Conservation (phyloP, 768 basidiomycete species). For the Pholiota conissans region DNA sequence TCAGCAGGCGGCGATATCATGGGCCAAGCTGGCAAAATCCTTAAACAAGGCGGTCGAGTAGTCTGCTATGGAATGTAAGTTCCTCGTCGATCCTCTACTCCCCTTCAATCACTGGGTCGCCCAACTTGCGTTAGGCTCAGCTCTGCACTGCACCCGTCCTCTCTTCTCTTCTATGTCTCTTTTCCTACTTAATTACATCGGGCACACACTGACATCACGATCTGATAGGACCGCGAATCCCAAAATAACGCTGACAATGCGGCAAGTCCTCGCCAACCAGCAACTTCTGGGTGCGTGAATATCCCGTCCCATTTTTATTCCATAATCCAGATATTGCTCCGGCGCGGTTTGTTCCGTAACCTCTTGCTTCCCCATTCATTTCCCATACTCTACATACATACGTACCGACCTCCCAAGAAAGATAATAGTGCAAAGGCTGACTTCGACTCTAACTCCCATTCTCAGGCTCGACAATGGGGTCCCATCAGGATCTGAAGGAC, state of each 20-base stretch:
- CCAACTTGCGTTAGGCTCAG: too few relatives aligned
- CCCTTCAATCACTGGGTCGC: too few relatives aligned
- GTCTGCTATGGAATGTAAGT: constrained; percentile 69
- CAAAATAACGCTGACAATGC: constrained; percentile 70
- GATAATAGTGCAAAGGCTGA: too few relatives aligned
- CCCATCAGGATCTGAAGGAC: constrained; percentile 66
- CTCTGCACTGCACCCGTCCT: not conserved
- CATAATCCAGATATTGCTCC: not conserved
- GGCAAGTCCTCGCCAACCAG: constrained; percentile 73
- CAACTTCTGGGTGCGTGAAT: constrained; percentile 63
- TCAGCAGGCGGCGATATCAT: constrained; percentile 70
- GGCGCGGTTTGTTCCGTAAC: not conserved
- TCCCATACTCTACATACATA: too few relatives aligned
- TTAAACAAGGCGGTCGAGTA: constrained; percentile 59
- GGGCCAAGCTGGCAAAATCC: constrained; percentile 42
- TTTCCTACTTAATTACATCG: not conserved
- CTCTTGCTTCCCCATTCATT: not conserved
- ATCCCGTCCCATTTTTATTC: constrained; percentile 1
- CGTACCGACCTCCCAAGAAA: too few relatives aligned
- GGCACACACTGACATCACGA: not conserved
- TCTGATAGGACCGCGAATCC: constrained; percentile 59
- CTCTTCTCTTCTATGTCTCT: not conserved
- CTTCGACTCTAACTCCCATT: not conserved
- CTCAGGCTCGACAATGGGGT: constrained; percentile 86
- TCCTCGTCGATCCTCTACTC: not conserved